phyloP scores from a whole-genome alignment of 345 rosid genomes.

The Camelina neglecta region DNA sequence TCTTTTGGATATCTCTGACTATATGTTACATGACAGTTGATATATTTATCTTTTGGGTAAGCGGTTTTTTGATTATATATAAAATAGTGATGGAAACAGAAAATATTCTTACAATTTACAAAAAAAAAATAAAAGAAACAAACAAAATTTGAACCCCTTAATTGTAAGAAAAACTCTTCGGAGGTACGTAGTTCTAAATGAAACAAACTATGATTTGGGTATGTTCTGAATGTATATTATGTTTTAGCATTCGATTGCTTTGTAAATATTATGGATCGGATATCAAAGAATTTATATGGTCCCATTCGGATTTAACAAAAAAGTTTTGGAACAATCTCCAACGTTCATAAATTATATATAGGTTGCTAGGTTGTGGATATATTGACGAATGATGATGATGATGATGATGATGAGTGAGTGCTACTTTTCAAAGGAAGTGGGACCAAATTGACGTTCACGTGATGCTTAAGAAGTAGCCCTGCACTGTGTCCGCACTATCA shows the following conservation, averaged over 20 bases:
- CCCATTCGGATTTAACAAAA: constrained; percentile 5
- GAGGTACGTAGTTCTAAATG: too few relatives aligned
- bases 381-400: constrained; percentile 3
- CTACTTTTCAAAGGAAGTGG: constrained; percentile 19
- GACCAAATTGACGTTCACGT: constrained; percentile 37
- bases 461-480: constrained; percentile 8
- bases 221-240: background rate
- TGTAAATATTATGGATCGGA: background rate
- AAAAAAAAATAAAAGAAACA: too few relatives aligned
- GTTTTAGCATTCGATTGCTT: background rate
- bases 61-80: too few relatives aligned
- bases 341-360: constrained; percentile 26
- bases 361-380: constrained; percentile 5
- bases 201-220: background rate
- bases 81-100: too few relatives aligned
- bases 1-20: too few relatives aligned
- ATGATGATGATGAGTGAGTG: constrained; percentile 9
- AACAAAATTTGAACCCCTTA: too few relatives aligned
- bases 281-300: background rate
- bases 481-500: constrained; percentile 33
- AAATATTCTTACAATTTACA: too few relatives aligned
- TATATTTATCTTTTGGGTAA: too few relatives aligned
- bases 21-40: too few relatives aligned
- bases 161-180: too few relatives aligned
- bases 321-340: constrained; percentile 30